Percentiles rank a stretch among this genome's conserved stretches.
Conservation (phyloP, 1,284 basidiomycete species). For the Xerocomus nothofagi region DNA sequence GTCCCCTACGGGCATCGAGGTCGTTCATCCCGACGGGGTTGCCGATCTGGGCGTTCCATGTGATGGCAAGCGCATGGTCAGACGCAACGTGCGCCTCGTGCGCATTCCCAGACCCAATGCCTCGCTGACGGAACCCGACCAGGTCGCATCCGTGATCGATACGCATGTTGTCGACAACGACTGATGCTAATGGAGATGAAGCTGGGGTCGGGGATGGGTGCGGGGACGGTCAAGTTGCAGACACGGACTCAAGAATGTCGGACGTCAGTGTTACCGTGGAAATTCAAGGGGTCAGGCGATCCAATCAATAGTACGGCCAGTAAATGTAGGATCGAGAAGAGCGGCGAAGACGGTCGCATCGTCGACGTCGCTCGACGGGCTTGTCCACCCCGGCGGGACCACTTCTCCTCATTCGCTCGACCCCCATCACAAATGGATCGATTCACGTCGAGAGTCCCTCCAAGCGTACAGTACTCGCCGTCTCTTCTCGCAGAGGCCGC, state of each 20-base stretch:
- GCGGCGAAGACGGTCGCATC: neutral
- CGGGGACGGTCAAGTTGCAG: slow-evolving; percentile 1
- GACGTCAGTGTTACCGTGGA: slow-evolving; percentile 26
- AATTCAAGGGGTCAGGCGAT: slow-evolving; percentile 12
- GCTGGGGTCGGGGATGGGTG: neutral
- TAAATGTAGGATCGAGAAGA: neutral
- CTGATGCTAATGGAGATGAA: neutral
- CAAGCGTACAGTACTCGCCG: too few species aligned
- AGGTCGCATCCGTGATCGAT: slow-evolving; percentile 17
- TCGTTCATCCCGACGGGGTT: neutral
- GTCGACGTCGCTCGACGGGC: neutral
- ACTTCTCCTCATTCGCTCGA: too few species aligned
- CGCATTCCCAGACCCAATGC: slow-evolving; percentile 21
- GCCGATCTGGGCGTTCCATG: neutral
- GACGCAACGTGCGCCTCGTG: slow-evolving; percentile 26
- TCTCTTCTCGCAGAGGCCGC: slow-evolving; percentile 12
- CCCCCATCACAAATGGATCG: neutral
- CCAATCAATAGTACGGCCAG: neutral
- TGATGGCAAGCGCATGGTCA: slow-evolving; percentile 7
- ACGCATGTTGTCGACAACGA: neutral
- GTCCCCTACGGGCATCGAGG: slow-evolving; percentile 19
- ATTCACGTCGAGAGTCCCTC: neutral
- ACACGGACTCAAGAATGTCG: slow-evolving; percentile 15
- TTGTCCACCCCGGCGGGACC: neutral
- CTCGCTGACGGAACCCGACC: slow-evolving; percentile 27